Percentiles rank a stretch among this genome's conserved stretches.
Evolutionary conservation across 2,329 filamentous ascomycete genomes (phyloP).

Genomic region (Fusarium heterosporum): DNA sequence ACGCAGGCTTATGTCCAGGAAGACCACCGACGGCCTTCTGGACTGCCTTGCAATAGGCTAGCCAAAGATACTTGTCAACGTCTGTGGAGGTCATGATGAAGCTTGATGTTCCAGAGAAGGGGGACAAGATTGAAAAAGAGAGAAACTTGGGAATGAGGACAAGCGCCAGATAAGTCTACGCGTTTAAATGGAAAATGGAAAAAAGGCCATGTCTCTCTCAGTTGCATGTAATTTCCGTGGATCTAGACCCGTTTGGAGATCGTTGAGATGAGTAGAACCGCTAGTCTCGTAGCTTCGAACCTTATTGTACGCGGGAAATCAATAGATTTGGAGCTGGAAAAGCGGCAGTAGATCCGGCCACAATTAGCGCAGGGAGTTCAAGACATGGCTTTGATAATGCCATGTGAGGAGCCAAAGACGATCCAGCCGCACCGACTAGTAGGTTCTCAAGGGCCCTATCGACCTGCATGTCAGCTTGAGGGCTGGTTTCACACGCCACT

Average conservation of each 20-base stretch:
- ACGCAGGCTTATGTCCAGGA: slow-evolving; percentile 35
- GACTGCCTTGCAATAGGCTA: slow-evolving; percentile 36
- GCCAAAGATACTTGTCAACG: slow-evolving; percentile 33
- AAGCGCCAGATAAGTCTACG: not conserved
- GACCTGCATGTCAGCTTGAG: not conserved
- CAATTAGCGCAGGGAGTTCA: not conserved
- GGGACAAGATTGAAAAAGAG: not conserved
- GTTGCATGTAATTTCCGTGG: not conserved
- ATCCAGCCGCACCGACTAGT: not conserved
- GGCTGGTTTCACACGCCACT: not conserved
- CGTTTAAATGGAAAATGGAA: slow-evolving; percentile 5
- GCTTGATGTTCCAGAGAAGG: not conserved
- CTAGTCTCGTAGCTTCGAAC: slow-evolving; percentile 22
- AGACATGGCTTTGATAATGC: not conserved
- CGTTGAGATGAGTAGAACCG: not conserved
- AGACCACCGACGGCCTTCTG: slow-evolving; percentile 38
- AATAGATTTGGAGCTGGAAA: slow-evolving; percentile 1
- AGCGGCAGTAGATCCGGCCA: not conserved
- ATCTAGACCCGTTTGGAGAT: slow-evolving; percentile 9
- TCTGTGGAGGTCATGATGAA: slow-evolving; percentile 22
- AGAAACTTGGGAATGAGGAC: not conserved
- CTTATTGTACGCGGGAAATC: not conserved
- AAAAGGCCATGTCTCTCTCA: slow-evolving; percentile 19
- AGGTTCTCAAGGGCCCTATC: not conserved
- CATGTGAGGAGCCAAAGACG: not conserved